Percentiles rank a stretch among this genome's conserved stretches.
Conservation (phyloP, 495 filamentous ascomycete species). For the Geoglossum glabrum region DNA sequence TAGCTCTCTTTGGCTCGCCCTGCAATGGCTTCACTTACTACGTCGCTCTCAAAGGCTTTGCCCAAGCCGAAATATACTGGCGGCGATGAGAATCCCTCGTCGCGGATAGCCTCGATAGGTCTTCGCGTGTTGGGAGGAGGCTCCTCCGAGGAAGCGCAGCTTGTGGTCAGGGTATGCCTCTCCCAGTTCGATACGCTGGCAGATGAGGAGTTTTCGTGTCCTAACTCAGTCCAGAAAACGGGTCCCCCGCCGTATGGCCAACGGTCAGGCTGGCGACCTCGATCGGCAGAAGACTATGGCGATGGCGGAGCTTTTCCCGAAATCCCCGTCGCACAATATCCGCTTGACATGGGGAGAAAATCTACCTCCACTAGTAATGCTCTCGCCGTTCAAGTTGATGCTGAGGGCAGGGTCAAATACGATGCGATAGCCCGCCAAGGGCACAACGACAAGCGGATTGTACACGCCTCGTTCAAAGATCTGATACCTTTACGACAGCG, state of each 20-base stretch:
- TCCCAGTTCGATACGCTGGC: background rate
- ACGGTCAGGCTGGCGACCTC: conserved; percentile 71
- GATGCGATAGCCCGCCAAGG: conserved; percentile 87
- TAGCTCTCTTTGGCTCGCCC: background rate
- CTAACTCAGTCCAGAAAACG: conserved; percentile 31
- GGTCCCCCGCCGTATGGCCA: conserved; percentile 79
- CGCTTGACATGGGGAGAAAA: conserved; percentile 82
- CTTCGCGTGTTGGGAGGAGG: conserved; percentile 59
- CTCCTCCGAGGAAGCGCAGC: conserved; percentile 64
- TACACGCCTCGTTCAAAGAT: conserved; percentile 92
- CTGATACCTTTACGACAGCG: conserved; percentile 86
- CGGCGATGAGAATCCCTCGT: conserved; percentile 62
- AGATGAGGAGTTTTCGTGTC: background rate
- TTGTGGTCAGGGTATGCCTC: conserved; percentile 52
- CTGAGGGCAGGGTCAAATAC: conserved; percentile 84
- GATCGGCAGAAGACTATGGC: conserved; percentile 73
- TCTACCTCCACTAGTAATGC: conserved; percentile 55
- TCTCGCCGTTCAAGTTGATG: conserved; percentile 77
- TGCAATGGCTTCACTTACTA: conserved; percentile 47
- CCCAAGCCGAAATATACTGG: conserved; percentile 80
- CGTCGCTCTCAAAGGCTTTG: conserved; percentile 60
- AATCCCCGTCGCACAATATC: conserved; percentile 84
- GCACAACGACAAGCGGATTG: conserved; percentile 60
- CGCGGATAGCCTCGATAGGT: conserved; percentile 51
- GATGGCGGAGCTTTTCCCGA: conserved; percentile 96